Conservation (phyloP, 495 filamentous ascomycete species). For the Penicillium crystallinum region DNA sequence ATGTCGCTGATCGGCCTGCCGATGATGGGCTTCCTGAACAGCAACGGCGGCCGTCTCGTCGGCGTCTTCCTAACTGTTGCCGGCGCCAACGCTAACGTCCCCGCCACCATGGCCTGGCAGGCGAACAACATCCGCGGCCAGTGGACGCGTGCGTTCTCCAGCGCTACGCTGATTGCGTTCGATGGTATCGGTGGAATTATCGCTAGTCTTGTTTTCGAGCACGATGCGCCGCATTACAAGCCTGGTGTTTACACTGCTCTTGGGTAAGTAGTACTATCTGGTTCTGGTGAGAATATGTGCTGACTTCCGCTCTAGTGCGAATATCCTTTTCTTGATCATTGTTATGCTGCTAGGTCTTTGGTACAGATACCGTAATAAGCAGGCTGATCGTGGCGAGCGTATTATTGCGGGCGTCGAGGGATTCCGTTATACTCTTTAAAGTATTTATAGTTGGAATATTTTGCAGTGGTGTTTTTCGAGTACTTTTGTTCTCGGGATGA, state of each 20-base stretch:
- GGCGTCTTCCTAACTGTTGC: slow-evolving; percentile 60
- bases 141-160: slow-evolving; percentile 59
- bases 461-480: no score
- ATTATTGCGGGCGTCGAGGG: slow-evolving; percentile 31
- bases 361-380: slow-evolving; percentile 32
- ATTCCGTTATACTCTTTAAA: slow-evolving; percentile 39
- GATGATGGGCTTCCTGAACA: slow-evolving; percentile 49
- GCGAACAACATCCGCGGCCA: slow-evolving; percentile 63
- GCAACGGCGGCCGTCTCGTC: slow-evolving; percentile 51
- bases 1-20: slow-evolving; percentile 48
- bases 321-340: no score
- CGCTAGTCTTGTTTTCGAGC: slow-evolving; percentile 50
- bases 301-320: no score
- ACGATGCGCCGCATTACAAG: slow-evolving; percentile 52
- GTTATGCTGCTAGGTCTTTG: slow-evolving; percentile 27
- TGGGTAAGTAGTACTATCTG: slow-evolving; percentile 29
- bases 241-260: slow-evolving; percentile 51
- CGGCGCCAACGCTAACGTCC: slow-evolving; percentile 58
- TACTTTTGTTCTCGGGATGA: no score
- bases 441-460: no score
- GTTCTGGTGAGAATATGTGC: no score
- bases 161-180: slow-evolving; percentile 49
- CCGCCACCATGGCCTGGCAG: slow-evolving; percentile 54
- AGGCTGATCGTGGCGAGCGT: slow-evolving; percentile 33
- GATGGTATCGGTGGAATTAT: slow-evolving; percentile 59